phyloP scores from a whole-genome alignment of 108 stramenopile genomes.

The Pelagomonas calceolata region DNA sequence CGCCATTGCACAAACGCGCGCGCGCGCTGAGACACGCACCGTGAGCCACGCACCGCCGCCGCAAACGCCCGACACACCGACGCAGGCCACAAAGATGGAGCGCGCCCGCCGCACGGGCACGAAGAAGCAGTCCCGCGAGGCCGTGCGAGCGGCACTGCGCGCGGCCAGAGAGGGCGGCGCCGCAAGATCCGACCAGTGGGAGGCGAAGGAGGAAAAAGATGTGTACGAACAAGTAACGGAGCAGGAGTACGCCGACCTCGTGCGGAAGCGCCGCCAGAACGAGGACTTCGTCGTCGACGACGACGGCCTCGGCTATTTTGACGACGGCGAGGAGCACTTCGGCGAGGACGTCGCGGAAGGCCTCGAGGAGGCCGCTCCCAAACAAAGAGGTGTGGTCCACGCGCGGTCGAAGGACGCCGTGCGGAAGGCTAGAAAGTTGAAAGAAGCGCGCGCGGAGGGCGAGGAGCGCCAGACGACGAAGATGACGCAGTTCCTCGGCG shows the following conservation, averaged over 20 bases:
- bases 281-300: slow-evolving; percentile 99
- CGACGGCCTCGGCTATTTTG: slow-evolving; percentile 91
- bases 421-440: slow-evolving; percentile 17
- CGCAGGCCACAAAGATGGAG: too few species aligned
- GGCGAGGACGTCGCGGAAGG: slow-evolving; percentile 48
- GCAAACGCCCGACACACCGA: too few species aligned
- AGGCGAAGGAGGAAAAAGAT: slow-evolving; percentile 46
- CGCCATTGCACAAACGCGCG: too few species aligned
- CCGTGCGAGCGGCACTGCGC: background rate
- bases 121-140: background rate
- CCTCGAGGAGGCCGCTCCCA: slow-evolving; percentile 9
- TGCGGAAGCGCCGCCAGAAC: slow-evolving; percentile 66
- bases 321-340: slow-evolving; percentile 89
- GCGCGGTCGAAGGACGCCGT: too few species aligned
- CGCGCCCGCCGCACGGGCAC: background rate
- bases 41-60: too few species aligned
- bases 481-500: background rate
- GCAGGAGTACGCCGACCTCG: slow-evolving; percentile 64
- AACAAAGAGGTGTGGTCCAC: too few species aligned
- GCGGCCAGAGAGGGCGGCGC: background rate
- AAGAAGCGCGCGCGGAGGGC: background rate
- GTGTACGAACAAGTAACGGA: slow-evolving; percentile 81
- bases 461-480: slow-evolving; percentile 5
- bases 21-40: too few species aligned
- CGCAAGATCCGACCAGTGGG: slow-evolving; percentile 7